Conservation (phyloP, 768 basidiomycete species). For the Termitomyces sp. region DNA sequence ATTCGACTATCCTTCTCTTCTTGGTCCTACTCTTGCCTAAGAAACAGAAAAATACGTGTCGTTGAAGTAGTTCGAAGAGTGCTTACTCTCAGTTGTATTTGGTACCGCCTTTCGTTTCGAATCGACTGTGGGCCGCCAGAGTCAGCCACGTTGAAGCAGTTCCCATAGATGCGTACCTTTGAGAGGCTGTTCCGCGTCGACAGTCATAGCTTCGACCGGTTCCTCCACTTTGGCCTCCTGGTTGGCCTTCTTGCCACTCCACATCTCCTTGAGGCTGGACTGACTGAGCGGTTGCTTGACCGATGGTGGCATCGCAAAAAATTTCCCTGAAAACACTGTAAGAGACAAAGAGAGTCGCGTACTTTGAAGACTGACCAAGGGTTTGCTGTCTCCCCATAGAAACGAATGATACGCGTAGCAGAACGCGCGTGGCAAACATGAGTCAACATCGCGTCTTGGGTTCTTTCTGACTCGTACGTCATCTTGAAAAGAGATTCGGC, state of each 20-base stretch:
- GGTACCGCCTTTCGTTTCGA: slow-evolving; percentile 34
- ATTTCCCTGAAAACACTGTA: slow-evolving; percentile 46
- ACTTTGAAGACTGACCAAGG: slow-evolving; percentile 39
- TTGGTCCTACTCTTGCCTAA: slow-evolving; percentile 36
- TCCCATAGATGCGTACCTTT: slow-evolving; percentile 15
- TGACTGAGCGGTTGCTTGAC: slow-evolving; percentile 72
- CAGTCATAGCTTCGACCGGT: slow-evolving; percentile 20
- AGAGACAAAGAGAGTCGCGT: neutral
- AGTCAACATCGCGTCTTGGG: slow-evolving; percentile 33
- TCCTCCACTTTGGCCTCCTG: slow-evolving; percentile 19
- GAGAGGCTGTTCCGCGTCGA: slow-evolving; percentile 19
- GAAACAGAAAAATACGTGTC: neutral
- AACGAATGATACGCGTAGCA: slow-evolving; percentile 20
- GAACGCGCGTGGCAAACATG: slow-evolving; percentile 41
- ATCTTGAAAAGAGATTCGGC: no score
- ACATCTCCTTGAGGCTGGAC: slow-evolving; percentile 72
- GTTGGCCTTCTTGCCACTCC: slow-evolving; percentile 35
- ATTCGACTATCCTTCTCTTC: slow-evolving; percentile 47
- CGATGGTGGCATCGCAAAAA: slow-evolving; percentile 69
- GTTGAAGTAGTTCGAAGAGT: neutral
- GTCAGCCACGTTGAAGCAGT: neutral
- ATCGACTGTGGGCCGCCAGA: slow-evolving; percentile 22
- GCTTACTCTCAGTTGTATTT: slow-evolving; percentile 10
- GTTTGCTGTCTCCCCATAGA: slow-evolving; percentile 73
- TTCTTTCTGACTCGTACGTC: neutral